These are phyloP conservation scores for Mortierella sp. DNA, from an alignment of 371 early-diverging fungal species.

Conservation along the genomic window DNA sequence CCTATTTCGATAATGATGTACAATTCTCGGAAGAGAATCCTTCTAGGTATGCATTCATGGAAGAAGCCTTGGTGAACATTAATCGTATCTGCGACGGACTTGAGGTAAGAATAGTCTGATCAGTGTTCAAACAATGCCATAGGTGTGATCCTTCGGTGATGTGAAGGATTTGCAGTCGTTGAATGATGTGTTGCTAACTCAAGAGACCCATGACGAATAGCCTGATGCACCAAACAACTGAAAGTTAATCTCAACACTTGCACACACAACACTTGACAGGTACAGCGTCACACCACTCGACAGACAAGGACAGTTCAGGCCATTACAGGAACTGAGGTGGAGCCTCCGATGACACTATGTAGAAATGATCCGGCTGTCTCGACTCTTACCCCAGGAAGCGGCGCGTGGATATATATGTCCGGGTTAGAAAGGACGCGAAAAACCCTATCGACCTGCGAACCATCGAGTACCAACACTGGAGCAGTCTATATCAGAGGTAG, in stretches of 20 bases:
- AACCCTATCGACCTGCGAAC: conserved; percentile 28
- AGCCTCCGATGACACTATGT: neutral
- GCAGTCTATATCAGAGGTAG: conserved; percentile 33
- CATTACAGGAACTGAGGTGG: neutral
- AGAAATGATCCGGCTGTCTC: neutral
- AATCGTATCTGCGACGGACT: conserved; percentile 12
- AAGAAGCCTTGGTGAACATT: conserved; percentile 9
- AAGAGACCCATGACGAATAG: no score
- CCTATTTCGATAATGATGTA: neutral
- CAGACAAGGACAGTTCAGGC: neutral
- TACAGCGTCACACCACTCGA: neutral
- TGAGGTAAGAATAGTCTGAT: neutral
- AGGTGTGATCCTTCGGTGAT: no score
- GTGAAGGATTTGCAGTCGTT: no score
- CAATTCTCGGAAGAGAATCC: neutral
- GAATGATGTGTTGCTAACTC: no score
- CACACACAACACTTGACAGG: neutral
- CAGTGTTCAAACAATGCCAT: no score
- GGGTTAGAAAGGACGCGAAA: conserved; percentile 1
- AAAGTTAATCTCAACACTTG: no score
- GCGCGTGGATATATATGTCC: conserved; percentile 10
- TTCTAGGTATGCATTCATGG: neutral
- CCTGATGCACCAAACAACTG: no score
- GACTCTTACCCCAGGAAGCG: neutral
- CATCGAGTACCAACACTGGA: conserved; percentile 21